phyloP scores from a whole-genome alignment of 2,329 filamentous ascomycete genomes.

The Basipetospora chlamydospora region DNA sequence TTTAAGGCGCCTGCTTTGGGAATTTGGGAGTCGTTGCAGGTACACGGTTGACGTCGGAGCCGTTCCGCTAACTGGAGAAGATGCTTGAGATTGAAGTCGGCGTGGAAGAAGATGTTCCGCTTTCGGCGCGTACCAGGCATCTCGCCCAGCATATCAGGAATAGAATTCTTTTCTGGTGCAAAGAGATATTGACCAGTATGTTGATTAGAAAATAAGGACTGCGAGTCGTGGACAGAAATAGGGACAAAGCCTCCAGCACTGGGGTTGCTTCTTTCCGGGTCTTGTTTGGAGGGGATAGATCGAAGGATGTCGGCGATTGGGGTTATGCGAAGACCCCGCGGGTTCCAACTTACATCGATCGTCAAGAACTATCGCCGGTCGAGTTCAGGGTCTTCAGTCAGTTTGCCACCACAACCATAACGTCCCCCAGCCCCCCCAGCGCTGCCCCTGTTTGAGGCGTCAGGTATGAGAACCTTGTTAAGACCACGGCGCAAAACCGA shows the following conservation, averaged over 20 bases:
- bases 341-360: no score
- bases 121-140: conserved; percentile 6
- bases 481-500: no score
- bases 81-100: conserved; percentile 8
- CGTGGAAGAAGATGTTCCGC: conserved; percentile 7
- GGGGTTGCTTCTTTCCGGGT: neutral
- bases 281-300: conserved; percentile 1
- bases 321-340: no score
- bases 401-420: no score
- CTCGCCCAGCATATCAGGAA: neutral
- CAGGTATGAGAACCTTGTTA: no score
- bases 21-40: conserved; percentile 10
- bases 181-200: neutral
- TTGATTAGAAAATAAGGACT: neutral
- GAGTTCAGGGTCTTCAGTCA: no score
- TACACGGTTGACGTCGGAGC: conserved; percentile 8
- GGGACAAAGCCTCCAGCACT: neutral
- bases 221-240: neutral
- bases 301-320: neutral
- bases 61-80: conserved; percentile 8
- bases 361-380: no score
- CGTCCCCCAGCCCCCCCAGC: no score
- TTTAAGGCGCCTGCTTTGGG: conserved; percentile 16
- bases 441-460: no score
- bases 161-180: neutral